Evolutionary conservation across 805 yeast species (phyloP), one percentile per base, ranked within the genome.

Genomic region (Tetrapisispora namnaoensis): DNA sequence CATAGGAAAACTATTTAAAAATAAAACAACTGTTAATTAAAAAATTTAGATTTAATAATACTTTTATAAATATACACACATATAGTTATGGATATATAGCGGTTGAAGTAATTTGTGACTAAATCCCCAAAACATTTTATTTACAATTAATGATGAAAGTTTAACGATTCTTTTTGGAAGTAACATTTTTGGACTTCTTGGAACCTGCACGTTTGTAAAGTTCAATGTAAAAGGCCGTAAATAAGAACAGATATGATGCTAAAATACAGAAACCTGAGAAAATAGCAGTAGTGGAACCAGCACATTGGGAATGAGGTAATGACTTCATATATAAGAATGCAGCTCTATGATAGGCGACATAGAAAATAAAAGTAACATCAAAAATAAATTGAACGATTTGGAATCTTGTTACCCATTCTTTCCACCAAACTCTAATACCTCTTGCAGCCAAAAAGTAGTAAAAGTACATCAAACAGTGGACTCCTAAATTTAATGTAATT

Each of bases 381-480:
- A 91, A 75, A 57, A 91, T 71, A 65, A 91, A 91, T 73, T 91
- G 99, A 61, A 86, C 73, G 71, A 91, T 91, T 75, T 91, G 99
- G 75, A 87, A 82, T 56, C 95, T 78, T 49, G 99, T 91, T 57
- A 91, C 96, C 96, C 96, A 91, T 74, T 90, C 95, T 73, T 93
- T 91, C 99, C 99, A 91, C 97, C 97, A 90, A 48, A 91, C 96
- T 62, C 87, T 83, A 64, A 90, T 86, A 50, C 96, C 96, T 66
- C 95, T 78, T 20, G 97, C 86, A 46, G 93, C 77, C 60, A 91
- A 75, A 75, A 90, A 89, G 74, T 93, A 91, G 79, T 91, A 91
- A 85, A 89, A 91, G 78, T 91, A 91, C 99, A 91, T 93, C 49
- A 91, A 80, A 45, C 90, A 95, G 65, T 91, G 98, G 45, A 91